Percentiles rank a stretch among this genome's conserved stretches.
Conservation (phyloP, 345 rosid genomes). For the Eucalyptus paniculata region DNA sequence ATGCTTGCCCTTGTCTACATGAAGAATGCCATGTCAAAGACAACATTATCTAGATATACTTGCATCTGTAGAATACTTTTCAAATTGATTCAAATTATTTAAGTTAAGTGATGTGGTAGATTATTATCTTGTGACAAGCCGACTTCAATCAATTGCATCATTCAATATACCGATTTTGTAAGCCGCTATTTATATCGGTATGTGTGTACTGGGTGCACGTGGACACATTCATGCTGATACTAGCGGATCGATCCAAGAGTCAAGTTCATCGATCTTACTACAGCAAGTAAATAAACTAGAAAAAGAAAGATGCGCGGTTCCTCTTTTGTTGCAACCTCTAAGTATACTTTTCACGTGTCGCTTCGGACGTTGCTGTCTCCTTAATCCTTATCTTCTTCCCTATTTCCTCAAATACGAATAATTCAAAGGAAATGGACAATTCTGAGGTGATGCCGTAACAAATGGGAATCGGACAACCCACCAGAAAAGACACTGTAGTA, state of each 20-base stretch:
- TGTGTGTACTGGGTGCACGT: background rate
- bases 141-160: background rate
- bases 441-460: background rate
- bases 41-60: background rate
- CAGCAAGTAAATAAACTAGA: background rate
- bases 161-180: background rate
- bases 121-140: background rate
- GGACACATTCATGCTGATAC: background rate
- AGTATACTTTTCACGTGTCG: background rate
- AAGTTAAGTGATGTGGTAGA: background rate
- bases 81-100: background rate
- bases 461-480: background rate
- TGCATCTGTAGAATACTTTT: background rate
- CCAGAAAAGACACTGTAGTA: background rate
- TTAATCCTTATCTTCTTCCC: background rate
- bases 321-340: background rate
- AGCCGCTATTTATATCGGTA: background rate
- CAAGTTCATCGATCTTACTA: background rate
- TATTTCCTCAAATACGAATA: background rate
- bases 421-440: background rate
- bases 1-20: background rate
- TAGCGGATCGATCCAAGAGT: background rate
- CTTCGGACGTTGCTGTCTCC: background rate
- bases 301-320: background rate
- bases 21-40: background rate